These are phyloP conservation scores for Linum lewisii DNA, from an alignment of 345 rosid species.

Conservation along the genomic window DNA sequence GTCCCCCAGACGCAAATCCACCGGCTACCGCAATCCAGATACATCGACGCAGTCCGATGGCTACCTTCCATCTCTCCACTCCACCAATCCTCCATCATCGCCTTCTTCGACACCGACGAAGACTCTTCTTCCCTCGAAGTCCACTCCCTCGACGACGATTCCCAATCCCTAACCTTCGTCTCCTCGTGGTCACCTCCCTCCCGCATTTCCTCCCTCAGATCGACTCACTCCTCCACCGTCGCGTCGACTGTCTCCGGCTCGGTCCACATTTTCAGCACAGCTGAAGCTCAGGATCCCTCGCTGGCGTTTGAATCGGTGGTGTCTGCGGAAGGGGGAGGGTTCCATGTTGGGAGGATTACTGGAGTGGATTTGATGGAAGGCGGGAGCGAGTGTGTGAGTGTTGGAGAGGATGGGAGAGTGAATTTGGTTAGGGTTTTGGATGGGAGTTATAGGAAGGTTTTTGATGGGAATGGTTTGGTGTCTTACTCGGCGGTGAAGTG, in stretches of 20 bases:
- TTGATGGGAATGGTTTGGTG: conserved; percentile 65
- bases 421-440: conserved; percentile 30
- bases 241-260: conserved; percentile 52
- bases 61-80: conserved; percentile 68
- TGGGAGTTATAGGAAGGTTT: conserved; percentile 35
- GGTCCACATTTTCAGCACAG: conserved; percentile 34
- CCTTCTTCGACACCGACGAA: conserved; percentile 46
- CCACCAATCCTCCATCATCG: conserved; percentile 40
- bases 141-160: conserved; percentile 32
- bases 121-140: conserved; percentile 45
- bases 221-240: conserved; percentile 32
- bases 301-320: conserved; percentile 24
- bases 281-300: conserved; percentile 14
- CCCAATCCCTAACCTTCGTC: conserved; percentile 18
- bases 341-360: conserved; percentile 47
- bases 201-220: conserved; percentile 55
- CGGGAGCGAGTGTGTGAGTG: conserved; percentile 54
- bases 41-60: conserved; percentile 74
- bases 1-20: neutral
- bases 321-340: conserved; percentile 25
- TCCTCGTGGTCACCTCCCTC: conserved; percentile 49
- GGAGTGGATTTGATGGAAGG: conserved; percentile 60
- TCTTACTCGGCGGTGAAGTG: conserved; percentile 67
- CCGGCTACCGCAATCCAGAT: conserved; percentile 42
- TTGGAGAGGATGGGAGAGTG: conserved; percentile 42